Evolutionary conservation across 2,329 filamentous ascomycete genomes (phyloP).

Genomic region (Diaporthe helianthi): DNA sequence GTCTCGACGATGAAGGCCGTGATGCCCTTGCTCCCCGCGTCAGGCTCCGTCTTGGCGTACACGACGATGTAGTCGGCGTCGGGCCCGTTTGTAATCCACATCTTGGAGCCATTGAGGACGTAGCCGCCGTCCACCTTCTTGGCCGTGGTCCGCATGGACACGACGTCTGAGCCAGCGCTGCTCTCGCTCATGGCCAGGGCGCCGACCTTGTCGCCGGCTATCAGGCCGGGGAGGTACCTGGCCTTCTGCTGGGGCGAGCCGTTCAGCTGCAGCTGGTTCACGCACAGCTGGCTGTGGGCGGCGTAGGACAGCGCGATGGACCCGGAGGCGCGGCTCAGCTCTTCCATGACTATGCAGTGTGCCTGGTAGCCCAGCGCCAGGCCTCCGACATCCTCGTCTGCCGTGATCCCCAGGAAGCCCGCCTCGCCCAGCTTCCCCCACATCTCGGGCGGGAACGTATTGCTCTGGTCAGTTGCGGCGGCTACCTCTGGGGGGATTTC

Average conservation of each 20-base stretch:
- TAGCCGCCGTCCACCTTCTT: constrained; percentile 84
- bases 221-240: constrained; percentile 79
- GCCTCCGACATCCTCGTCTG: constrained; percentile 89
- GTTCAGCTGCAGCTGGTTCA: constrained; percentile 95
- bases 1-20: constrained; percentile 91
- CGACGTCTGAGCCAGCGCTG: constrained; percentile 89
- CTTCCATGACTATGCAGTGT: constrained; percentile 94
- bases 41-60: constrained; percentile 93
- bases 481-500: constrained; percentile 88
- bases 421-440: constrained; percentile 94
- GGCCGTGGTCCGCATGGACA: constrained; percentile 91
- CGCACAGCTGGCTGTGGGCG: constrained; percentile 93
- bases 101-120: constrained; percentile 87
- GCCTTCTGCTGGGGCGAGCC: constrained; percentile 80
- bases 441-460: constrained; percentile 89
- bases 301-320: constrained; percentile 91
- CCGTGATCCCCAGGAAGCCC: constrained; percentile 90
- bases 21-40: constrained; percentile 85
- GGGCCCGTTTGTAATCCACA: constrained; percentile 99
- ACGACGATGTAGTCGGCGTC: constrained; percentile 93
- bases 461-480: constrained; percentile 79
- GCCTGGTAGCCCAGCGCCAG: constrained; percentile 95
- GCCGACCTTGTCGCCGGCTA: constrained; percentile 82
- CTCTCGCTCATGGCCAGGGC: constrained; percentile 96
- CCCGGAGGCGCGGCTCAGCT: constrained; percentile 84